Base-by-base conservation (phyloP, 768 basidiomycete genomes). In the Lactifluus pinguis region DNA sequence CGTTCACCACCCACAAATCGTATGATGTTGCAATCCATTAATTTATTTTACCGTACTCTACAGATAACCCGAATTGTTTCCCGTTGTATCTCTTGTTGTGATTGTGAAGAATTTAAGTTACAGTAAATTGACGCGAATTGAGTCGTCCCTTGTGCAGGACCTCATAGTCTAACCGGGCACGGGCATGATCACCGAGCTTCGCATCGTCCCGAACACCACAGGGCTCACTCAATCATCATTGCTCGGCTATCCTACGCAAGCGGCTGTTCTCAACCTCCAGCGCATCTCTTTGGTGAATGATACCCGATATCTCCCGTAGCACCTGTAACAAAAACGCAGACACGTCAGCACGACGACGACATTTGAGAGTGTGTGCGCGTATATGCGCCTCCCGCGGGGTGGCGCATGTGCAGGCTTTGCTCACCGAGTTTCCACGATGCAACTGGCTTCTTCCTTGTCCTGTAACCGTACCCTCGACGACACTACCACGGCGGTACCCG, bases 271-370 rank as follows among this genome's bases (percentile, higher is more conserved):
- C 44, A 34, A 45, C 45, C 39, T 57, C 55, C 5, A 61, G 15
- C 21, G 55, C 36, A 48, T 61, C 60, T 8, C 55, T 32, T 32
- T 62, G 14, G 38, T 34, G 45, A 34, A 57, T 57, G 21, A 57
- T 57, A 29, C 45, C 45, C 10, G 50, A 52, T 50, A 61, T 57
- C 11, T 61, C 55, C 2, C 50, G 45, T 11, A 57, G 44, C 17
- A 57, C 32, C 55, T 62, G 45, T 50, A 21, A 32, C 15, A 17
- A 34, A 19, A 44, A n/a, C n/a, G 19, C 5, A 17, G 34, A 10
- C 25, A 56, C 4, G 25, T 61, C 49, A 55, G 44, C 34, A 45
- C 25, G 25, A 19, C 29, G n/a, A 13, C 14, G 11, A 36, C 34
- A 36, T 34, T 25, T 25, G 25, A 25, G 25, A 25, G 25, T 25